These are phyloP conservation scores for Penicillium sp. DNA, from an alignment of 2,329 filamentous ascomycete genomes.

Conservation along the genomic window DNA sequence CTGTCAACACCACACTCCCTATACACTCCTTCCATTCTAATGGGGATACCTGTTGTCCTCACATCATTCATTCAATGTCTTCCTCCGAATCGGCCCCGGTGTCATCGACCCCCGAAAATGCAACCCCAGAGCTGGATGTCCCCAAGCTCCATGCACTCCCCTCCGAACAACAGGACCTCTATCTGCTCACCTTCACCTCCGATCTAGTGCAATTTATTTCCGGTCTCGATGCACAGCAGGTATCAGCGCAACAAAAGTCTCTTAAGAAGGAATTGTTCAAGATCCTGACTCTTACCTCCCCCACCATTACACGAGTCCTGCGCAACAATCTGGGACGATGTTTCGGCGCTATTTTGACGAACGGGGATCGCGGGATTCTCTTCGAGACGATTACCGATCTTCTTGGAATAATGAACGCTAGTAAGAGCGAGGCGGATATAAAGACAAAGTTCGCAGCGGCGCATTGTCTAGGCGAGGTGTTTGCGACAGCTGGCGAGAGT, in stretches of 20 bases:
- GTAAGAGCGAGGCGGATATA: slow-evolving; percentile 75
- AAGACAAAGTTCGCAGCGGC: slow-evolving; percentile 83
- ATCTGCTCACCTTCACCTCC: slow-evolving; percentile 84
- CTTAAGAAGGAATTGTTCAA: slow-evolving; percentile 94
- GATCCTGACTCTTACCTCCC: slow-evolving; percentile 77
- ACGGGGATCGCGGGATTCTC: slow-evolving; percentile 84
- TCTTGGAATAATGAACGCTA: slow-evolving; percentile 66
- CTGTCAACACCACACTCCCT: slow-evolving; percentile 4
- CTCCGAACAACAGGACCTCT: slow-evolving; percentile 92
- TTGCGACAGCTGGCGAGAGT: slow-evolving; percentile 89
- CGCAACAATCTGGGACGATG: slow-evolving; percentile 85
- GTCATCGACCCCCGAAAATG: slow-evolving; percentile 36
- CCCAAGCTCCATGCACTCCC: slow-evolving; percentile 85
- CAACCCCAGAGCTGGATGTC: slow-evolving; percentile 71
- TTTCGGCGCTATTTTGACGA: slow-evolving; percentile 75
- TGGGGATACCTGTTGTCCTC: slow-evolving; percentile 11
- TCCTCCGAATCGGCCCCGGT: slow-evolving; percentile 34
- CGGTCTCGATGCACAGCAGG: slow-evolving; percentile 69
- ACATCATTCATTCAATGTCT: slow-evolving; percentile 35
- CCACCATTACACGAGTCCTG: slow-evolving; percentile 81
- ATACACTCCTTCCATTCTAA: slow-evolving; percentile 6
- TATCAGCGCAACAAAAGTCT: slow-evolving; percentile 83
- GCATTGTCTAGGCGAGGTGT: slow-evolving; percentile 82
- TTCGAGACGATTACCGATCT: slow-evolving; percentile 95
- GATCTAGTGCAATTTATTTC: slow-evolving; percentile 76